Evolutionary conservation across 164 flowering plant genomes (phyloP).

Genomic region (Tinospora cordifolia): DNA sequence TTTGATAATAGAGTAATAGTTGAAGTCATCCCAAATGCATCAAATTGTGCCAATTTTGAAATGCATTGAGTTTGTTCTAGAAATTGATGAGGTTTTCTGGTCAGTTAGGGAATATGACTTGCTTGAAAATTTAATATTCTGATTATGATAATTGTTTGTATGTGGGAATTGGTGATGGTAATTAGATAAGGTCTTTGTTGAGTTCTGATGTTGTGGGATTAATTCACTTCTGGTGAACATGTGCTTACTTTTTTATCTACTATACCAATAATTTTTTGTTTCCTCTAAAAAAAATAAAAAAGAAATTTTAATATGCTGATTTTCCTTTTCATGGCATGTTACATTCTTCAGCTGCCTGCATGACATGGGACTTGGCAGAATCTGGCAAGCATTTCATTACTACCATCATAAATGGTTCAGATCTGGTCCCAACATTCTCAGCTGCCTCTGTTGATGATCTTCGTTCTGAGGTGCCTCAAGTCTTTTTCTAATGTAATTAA

Average conservation of each 20-base stretch:
- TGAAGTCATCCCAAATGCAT: background rate
- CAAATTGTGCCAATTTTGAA: background rate
- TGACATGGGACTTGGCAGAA: slow-evolving; percentile 99
- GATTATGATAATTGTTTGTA: too few species aligned
- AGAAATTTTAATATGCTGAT: background rate
- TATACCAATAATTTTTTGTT: too few species aligned
- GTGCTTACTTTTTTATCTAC: too few species aligned
- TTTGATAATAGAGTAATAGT: background rate
- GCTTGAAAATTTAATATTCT: background rate
- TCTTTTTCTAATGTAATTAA: slow-evolving; percentile 1
- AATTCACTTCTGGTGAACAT: too few species aligned
- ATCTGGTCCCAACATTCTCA: slow-evolving; percentile 93
- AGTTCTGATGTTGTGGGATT: too few species aligned
- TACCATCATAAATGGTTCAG: slow-evolving; percentile 80
- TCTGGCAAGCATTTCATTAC: slow-evolving; percentile 87
- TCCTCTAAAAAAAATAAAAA: too few species aligned
- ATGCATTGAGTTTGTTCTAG: background rate
- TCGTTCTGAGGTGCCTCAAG: slow-evolving; percentile 72
- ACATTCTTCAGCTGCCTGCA: slow-evolving; percentile 80
- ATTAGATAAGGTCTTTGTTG: too few species aligned
- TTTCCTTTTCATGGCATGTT: background rate
- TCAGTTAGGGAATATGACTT: background rate
- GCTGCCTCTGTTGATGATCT: slow-evolving; percentile 83
- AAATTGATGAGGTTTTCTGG: slow-evolving; percentile 1
- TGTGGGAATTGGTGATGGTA: too few species aligned